Evolutionary conservation across 2,329 filamentous ascomycete species (phyloP), one percentile per base, ranked within the genome.

Genomic region (Xylariaceae sp.): DNA sequence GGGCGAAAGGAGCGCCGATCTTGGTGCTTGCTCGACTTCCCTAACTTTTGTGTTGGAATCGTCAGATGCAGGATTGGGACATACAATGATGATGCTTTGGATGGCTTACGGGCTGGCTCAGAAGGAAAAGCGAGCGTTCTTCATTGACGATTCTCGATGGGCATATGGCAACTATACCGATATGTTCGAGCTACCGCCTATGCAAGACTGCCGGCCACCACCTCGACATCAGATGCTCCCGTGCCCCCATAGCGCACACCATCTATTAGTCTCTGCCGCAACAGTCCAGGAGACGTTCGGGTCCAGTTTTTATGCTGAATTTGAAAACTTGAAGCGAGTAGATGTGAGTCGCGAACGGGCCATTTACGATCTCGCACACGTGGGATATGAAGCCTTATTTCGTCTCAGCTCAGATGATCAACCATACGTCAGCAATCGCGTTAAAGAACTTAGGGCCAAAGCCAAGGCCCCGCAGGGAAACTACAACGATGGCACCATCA

Each of bases 101-200:
- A 85, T 85, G 57, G 84, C 88, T 21, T 94, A 93, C 61, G 87
- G 87, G 3, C 68, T 94, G 43, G 88, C 89, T 2, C 74, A 84
- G 60, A 77, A 82, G 48, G 86, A 94, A 62, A 79, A 79, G 12
- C 75, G 88, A 20, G 74, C 81, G 1, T 94, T 95, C 66, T 94
- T 95, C 68, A 73, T 95, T 51, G 88, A 94, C 57, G 89, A 95
- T 65, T 81, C 85, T 6, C 76, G 84, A 54, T 95, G 90, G 84
- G 83, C 85, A 1, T 93, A 93, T 57, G 89, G 89, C 8, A 74
- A 76, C 41, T 95, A 88, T 60, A 76, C 75, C 1, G 75, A 80
- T 40, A 88, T 87, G 57, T 94, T 95, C 65, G 69, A 78, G 37
- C 68, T 79, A 3, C 84, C 85, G 1, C 83, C 86, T 0, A 55